Evolutionary conservation across 225 moss, liverwort and hornwort species (phyloP), one percentile per base, ranked within the genome.

Genomic region (Polytrichum commune): DNA sequence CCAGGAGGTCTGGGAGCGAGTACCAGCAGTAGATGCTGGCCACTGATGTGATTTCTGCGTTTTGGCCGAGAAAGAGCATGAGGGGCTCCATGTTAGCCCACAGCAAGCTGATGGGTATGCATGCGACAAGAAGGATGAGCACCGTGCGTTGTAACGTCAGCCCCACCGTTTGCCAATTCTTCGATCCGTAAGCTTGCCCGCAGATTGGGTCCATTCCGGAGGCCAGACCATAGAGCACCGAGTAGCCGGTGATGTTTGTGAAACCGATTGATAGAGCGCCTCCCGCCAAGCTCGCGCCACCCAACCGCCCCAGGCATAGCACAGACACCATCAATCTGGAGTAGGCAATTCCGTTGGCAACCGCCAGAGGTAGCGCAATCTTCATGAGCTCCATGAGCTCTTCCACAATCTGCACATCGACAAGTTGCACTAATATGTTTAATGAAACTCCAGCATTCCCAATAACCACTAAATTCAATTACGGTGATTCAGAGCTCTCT

Each of bases 141-240:
- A 93, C 80, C 0, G 84, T 96, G 55, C 96, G 96, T 74, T 96
- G 96, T 0, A 96, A 76, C 8, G 96, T 92, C 5, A 90, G 64
- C 9, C 96, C 93, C 54, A 93, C 82, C 19, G 92, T 78, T 55
- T 90, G 85, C 96, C 93, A 93, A 46, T 78, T 84, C 76, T 86
- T 92, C 2, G 88, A 79, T 54, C 96, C 96, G n/a, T 77, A 92
- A 22, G 96, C 93, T 74, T 96, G 96, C 69, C 87, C 87, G 73
- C 96, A 96, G 35, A 96, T 90, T 33, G 96, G 89, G 74, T 96
- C 96, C 96, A 96, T 96, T 53, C 96, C 96, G 63, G 88, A 87
- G 20, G 96, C 90, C 72, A 96, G 69, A 24, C 96, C 96, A 26
- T 89, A 89, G 63, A 96, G 82, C 29, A 96, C 93, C 33, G 96